Conservation (phyloP, 495 filamentous ascomycete species). For the Neurospora intermedia region DNA sequence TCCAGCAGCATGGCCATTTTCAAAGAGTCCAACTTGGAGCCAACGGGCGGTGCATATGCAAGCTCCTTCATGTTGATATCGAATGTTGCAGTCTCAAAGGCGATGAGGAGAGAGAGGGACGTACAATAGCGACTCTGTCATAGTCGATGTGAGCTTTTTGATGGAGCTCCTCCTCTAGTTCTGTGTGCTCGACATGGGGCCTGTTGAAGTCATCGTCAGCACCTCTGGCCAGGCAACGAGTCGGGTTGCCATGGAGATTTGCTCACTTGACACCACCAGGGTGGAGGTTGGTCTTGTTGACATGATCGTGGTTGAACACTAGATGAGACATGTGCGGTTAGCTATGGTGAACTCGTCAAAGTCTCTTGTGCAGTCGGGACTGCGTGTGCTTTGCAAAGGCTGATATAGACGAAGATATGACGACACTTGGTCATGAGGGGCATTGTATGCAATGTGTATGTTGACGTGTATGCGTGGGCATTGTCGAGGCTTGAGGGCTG, state of each 20-base stretch:
- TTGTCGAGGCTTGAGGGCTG: neutral
- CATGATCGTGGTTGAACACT: slow-evolving; percentile 55
- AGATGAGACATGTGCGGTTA: slow-evolving; percentile 19
- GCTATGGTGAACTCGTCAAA: slow-evolving; percentile 3
- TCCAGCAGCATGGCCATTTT: neutral
- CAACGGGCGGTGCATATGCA: neutral
- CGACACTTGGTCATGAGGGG: neutral
- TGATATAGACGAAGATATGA: neutral
- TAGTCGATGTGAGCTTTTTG: slow-evolving; percentile 99
- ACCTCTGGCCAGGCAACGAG: slow-evolving; percentile 6
- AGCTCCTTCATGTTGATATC: neutral
- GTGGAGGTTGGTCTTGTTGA: slow-evolving; percentile 83
- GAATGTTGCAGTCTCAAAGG: neutral
- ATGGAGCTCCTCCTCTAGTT: slow-evolving; percentile 92
- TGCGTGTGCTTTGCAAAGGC: neutral
- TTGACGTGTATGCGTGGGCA: neutral
- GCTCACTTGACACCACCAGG: slow-evolving; percentile 86
- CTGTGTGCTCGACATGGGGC: slow-evolving; percentile 78
- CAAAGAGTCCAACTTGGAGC: neutral
- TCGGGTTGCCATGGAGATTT: slow-evolving; percentile 10
- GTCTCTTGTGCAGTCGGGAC: slow-evolving; percentile 35
- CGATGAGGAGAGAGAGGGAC: neutral
- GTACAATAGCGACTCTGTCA: slow-evolving; percentile 90
- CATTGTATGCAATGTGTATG: neutral
- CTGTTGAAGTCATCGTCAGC: slow-evolving; percentile 32